A percentile compares a stretch with the other conserved stretches of the same genome.
Evolutionary conservation across 306 rosid genomes (phyloP).

Genomic region (Vicia sativa): DNA sequence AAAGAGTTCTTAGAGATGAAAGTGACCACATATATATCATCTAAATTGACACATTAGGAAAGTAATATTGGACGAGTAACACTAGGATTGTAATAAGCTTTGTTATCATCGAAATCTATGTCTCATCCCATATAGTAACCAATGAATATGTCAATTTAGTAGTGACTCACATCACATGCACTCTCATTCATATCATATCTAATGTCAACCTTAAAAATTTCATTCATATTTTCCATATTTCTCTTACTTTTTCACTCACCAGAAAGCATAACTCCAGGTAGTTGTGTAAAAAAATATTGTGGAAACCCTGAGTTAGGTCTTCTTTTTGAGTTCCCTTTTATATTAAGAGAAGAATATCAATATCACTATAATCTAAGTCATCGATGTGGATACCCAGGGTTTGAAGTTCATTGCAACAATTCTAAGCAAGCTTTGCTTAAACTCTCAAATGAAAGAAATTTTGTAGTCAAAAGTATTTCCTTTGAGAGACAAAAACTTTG

Average conservation of each 20-base stretch:
- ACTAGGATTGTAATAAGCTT: slow-evolving; percentile 11
- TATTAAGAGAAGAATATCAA: neutral
- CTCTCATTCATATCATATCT: neutral
- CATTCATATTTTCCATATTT: slow-evolving; percentile 16
- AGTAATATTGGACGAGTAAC: slow-evolving; percentile 13
- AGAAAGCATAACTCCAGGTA: neutral
- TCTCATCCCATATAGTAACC: neutral
- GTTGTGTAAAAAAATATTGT: slow-evolving; percentile 31
- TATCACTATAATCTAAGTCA: neutral
- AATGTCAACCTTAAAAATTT: slow-evolving; percentile 32
- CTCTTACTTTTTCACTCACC: neutral
- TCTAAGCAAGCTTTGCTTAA: neutral
- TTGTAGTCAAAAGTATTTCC: slow-evolving; percentile 13
- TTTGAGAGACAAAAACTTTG: neutral
- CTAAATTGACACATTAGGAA: slow-evolving; percentile 8
- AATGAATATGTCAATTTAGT: too few species aligned
- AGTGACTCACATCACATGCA: neutral
- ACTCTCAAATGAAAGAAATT: neutral
- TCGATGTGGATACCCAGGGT: slow-evolving; percentile 30
- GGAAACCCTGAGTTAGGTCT: neutral
- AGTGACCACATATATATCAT: neutral
- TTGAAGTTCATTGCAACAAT: slow-evolving; percentile 30
- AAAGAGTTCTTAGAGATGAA: neutral
- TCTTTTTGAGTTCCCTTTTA: slow-evolving; percentile 44
- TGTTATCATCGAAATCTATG: neutral